Percentiles rank a stretch among this genome's conserved stretches.
Conservation (phyloP, 2,329 filamentous ascomycete genomes). For the Trichocomaceae sp. region DNA sequence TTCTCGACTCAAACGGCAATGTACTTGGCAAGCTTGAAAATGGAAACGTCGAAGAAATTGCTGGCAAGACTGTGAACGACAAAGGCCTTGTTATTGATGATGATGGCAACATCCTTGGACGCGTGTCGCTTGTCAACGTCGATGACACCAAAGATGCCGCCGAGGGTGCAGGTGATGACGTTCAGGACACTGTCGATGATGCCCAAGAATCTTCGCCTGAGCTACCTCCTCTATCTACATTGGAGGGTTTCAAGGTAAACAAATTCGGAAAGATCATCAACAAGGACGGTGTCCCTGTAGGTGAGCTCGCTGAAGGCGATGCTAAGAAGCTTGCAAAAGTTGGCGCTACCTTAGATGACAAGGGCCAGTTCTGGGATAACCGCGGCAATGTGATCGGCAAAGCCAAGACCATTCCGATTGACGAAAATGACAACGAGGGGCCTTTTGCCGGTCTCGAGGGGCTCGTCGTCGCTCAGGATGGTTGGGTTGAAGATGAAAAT, state of each 20-base stretch:
- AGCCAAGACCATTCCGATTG: conserved; percentile 42
- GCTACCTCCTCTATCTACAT: conserved; percentile 28
- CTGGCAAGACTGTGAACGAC: conserved; percentile 10
- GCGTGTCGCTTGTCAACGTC: conserved; percentile 25
- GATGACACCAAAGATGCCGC: conserved; percentile 15
- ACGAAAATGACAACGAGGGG: conserved; percentile 35
- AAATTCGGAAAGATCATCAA: conserved; percentile 42
- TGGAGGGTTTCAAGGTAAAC: conserved; percentile 38
- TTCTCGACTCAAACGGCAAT: conserved; percentile 16
- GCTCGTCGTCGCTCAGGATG: conserved; percentile 42
- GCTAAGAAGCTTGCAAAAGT: conserved; percentile 52
- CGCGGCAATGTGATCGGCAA: conserved; percentile 58
- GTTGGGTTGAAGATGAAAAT: conserved; percentile 45
- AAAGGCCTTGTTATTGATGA: conserved; percentile 13
- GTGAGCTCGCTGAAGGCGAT: conserved; percentile 56
- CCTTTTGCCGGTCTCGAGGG: conserved; percentile 42
- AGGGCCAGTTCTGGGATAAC: conserved; percentile 59
- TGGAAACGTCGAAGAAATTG: conserved; percentile 7
- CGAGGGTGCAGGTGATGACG: conserved; percentile 21
- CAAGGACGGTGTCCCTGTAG: conserved; percentile 43
- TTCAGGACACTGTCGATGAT: conserved; percentile 22
- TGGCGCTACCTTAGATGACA: conserved; percentile 43
- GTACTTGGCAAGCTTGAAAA: conserved; percentile 7
- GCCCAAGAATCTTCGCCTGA: conserved; percentile 14
- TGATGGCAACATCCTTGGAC: conserved; percentile 16